These are phyloP conservation scores for Penicillium malachiteum DNA, from an alignment of 495 filamentous ascomycete species.

Conservation along the genomic window DNA sequence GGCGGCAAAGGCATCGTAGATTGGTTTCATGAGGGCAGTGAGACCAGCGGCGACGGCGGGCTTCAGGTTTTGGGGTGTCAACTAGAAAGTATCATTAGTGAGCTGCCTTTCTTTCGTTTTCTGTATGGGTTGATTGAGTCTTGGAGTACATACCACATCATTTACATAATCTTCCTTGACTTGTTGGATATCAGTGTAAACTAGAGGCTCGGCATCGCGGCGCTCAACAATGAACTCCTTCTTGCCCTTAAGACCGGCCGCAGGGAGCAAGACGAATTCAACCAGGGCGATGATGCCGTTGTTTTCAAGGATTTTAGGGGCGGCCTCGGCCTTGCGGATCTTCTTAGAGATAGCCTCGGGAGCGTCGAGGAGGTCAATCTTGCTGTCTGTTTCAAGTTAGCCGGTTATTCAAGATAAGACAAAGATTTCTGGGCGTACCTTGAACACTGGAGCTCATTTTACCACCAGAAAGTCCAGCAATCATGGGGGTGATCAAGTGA, in stretches of 20 bases:
- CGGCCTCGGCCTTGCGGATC: constrained; percentile 76
- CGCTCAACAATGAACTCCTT: constrained; percentile 42
- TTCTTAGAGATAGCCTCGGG: constrained; percentile 66
- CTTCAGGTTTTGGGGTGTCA: constrained; percentile 84
- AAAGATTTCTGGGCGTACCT: constrained; percentile 14
- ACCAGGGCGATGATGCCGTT: constrained; percentile 85
- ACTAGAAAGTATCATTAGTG: constrained; percentile 44
- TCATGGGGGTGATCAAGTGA: constrained; percentile 86
- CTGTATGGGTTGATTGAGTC: background rate
- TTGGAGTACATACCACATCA: constrained; percentile 63
- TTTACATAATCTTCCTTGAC: constrained; percentile 75
- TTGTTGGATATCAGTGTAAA: constrained; percentile 70
- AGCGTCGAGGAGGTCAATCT: constrained; percentile 87
- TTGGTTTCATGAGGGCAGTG: constrained; percentile 69
- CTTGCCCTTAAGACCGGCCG: constrained; percentile 41
- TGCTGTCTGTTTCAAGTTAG: constrained; percentile 34
- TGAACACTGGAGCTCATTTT: constrained; percentile 53
- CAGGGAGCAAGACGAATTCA: constrained; percentile 81
- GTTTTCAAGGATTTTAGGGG: constrained; percentile 71
- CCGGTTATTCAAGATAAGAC: too few species aligned
- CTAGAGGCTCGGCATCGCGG: constrained; percentile 59
- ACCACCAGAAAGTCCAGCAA: constrained; percentile 77
- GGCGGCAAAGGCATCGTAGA: constrained; percentile 66
- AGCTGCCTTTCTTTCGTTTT: constrained; percentile 43
- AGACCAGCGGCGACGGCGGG: constrained; percentile 68